These are phyloP conservation scores for Aspergillus eucalypticola DNA, from an alignment of 2,329 filamentous ascomycete species.

Conservation along the genomic window DNA sequence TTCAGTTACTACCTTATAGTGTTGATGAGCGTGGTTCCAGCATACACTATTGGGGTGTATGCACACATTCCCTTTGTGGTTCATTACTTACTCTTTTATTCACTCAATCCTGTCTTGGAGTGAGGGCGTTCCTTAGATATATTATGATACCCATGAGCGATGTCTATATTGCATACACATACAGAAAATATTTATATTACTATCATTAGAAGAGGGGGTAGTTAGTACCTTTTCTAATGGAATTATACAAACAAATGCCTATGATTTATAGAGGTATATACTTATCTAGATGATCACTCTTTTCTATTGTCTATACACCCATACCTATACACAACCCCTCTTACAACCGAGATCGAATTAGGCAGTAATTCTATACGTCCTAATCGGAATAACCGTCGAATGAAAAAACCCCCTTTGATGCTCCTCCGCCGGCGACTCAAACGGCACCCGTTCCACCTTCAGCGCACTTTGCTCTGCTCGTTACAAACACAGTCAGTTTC, in stretches of 20 bases:
- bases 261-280: too few relatives aligned
- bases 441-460: constrained; percentile 41
- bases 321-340: too few relatives aligned
- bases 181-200: neutral
- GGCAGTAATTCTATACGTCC: constrained; percentile 35
- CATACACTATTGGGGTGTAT: neutral
- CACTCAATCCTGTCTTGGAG: neutral
- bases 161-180: constrained; percentile 2
- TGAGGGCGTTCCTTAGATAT: constrained; percentile 2
- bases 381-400: constrained; percentile 40
- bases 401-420: constrained; percentile 53
- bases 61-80: neutral
- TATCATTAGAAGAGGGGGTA: neutral
- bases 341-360: too few relatives aligned
- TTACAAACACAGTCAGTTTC: too few relatives aligned
- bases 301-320: too few relatives aligned
- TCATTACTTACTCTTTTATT: neutral
- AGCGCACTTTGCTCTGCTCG: constrained; percentile 36
- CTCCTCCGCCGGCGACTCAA: constrained; percentile 44
- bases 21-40: neutral
- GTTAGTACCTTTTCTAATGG: too few relatives aligned
- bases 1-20: neutral
- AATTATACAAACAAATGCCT: too few relatives aligned
- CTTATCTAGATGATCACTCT: too few relatives aligned
- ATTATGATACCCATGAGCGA: constrained; percentile 19